Conservation (phyloP, 2,329 filamentous ascomycete genomes). For the Penicillium freii region DNA sequence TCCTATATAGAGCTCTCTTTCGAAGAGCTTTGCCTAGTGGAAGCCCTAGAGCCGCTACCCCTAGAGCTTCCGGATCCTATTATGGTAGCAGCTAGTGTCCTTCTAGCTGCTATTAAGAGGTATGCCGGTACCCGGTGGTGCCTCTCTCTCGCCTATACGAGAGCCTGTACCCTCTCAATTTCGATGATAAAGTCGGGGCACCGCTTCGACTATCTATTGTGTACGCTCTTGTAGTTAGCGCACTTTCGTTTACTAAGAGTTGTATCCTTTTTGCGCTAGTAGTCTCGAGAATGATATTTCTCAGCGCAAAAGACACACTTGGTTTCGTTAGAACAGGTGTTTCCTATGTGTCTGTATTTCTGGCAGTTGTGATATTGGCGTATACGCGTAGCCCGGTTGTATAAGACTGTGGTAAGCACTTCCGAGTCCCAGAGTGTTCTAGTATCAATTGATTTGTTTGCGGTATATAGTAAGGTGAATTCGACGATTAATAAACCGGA, state of each 20-base stretch:
- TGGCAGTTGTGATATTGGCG: background rate
- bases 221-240: background rate
- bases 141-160: background rate
- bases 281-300: background rate
- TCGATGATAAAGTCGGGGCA: background rate
- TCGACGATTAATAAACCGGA: background rate
- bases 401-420: background rate
- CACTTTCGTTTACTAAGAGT: background rate
- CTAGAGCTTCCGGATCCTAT: background rate
- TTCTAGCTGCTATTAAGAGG: background rate
- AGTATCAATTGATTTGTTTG: background rate
- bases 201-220: background rate
- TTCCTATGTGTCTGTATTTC: background rate
- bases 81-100: fast-evolving
- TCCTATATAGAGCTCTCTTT: no score
- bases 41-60: background rate
- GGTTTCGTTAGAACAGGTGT: background rate
- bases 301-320: background rate
- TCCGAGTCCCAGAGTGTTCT: background rate
- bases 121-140: background rate
- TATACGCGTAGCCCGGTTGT: background rate
- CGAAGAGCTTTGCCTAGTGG: background rate
- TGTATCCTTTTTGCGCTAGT: background rate
- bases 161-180: background rate
- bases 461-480: background rate